Evolutionary conservation across 805 yeast genomes (phyloP), one percentile per base, ranked within the genome.

Genomic region (Saturnispora galanensis): DNA sequence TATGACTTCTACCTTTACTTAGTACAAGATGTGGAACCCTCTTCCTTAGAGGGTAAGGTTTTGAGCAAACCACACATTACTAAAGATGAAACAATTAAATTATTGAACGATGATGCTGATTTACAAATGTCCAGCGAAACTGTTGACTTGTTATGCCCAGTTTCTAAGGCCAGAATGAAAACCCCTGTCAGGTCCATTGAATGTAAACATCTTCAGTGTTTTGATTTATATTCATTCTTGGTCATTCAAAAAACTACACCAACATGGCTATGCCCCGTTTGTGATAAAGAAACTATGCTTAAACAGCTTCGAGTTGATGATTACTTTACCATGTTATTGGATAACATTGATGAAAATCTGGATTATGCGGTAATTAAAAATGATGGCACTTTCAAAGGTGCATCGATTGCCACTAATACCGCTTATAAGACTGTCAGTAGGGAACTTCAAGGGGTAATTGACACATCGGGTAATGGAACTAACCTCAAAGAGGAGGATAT

Each of bases 261-360:
- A 0, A 76, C 84, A 0, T 90, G 97, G 97, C 65, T 66, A 42
- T 93, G 98, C 57, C 96, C 97, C 0, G 71, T 86, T 3, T 93
- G 98, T 58, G 74, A 74, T 49, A 65, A 63, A 5, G 57, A 56
- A 2, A 64, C 86, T 2, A 62, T 67, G 2, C 65, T 79, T 12
- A 71, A 72, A 12, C 81, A 80, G 49, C 58, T 93, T 43, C 79
- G 82, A 0, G 66, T 88, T 0, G 87, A 85, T 51, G 95, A 85
- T 49, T 90, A 77, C 57, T 74, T 85, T 40, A 56, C 60, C 35
- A 83, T 81, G 11, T 77, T 90, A 40, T 56, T 90, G 16, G 57
- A 68, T 1, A 55, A 58, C 2, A 77, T 88, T 0, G 57, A 62
- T 2, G 74, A 68, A 2, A 77, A 76, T 10, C 76, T 73, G 2